Evolutionary conservation across 2,329 filamentous ascomycete genomes (phyloP).

Genomic region (Verticillium klebahnii): DNA sequence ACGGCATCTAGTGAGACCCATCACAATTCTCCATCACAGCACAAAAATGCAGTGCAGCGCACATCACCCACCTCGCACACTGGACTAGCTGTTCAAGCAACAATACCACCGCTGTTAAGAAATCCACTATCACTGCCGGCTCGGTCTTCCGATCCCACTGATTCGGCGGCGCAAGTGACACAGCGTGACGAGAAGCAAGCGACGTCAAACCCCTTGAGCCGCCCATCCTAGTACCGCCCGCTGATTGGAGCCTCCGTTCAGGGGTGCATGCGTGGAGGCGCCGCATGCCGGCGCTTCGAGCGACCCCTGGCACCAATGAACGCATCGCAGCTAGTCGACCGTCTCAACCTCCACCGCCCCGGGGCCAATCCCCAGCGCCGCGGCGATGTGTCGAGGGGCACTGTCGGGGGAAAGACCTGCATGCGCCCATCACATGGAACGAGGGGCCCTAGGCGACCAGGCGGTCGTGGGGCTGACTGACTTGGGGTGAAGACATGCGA

Average conservation of each 20-base stretch:
- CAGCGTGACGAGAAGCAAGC: background rate
- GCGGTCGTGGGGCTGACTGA: background rate
- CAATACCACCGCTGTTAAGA: background rate
- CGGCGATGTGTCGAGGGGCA: background rate
- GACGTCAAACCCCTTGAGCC: constrained; percentile 4
- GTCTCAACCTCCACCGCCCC: background rate
- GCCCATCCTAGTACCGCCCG: constrained; percentile 5
- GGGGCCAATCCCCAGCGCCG: background rate
- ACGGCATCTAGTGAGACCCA: background rate
- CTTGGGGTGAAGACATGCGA: background rate
- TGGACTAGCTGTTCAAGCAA: background rate
- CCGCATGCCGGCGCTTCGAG: constrained; percentile 14
- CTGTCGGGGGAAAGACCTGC: background rate
- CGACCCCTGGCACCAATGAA: constrained; percentile 9
- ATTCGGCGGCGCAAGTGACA: constrained; percentile 1
- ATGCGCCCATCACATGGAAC: background rate
- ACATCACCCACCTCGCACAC: background rate
- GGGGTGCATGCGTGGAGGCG: constrained; percentile 11
- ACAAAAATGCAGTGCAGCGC: background rate
- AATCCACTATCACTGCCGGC: background rate
- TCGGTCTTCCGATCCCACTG: background rate
- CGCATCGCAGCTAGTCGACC: background rate
- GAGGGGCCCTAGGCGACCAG: background rate
- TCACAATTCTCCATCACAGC: background rate
- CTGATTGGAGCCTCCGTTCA: constrained; percentile 11